Evolutionary conservation across 495 filamentous ascomycete genomes (phyloP), one percentile per base, ranked within the genome.

Genomic region (Aspergillus biplanus): DNA sequence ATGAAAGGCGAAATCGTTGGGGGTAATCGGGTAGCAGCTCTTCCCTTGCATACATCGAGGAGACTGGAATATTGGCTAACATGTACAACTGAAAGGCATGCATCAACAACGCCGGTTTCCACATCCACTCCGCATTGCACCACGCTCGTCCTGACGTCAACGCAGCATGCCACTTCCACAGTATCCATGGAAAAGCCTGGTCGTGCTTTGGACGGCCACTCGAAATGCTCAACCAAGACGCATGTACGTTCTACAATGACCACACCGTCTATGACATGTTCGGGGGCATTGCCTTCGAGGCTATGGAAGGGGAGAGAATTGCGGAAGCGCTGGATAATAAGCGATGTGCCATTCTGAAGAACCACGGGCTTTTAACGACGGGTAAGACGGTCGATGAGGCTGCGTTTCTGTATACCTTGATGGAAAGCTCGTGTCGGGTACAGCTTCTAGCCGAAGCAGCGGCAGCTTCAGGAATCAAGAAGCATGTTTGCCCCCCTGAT

Each of bases 291-390:
- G 85, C 86, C 18, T 66, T 89, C n/a, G 82, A 81, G 42, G 69
- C 68, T 21, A 83, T 84, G 55, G 82, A 86, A 63, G 86, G 83
- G 0, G 69, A 75, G 52, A 67, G 81, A 16, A 87, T 89, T 58
- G 79, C 80, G 0, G 70, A 77, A 32, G 75, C 78, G n/a, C 76
- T 87, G 6, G 58, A 48, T 0, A 60, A 15, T 0, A 18, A 21
- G 0, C 83, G 82, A 12, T 78, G 73, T 6, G 39, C 62, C 6
- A 83, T 88, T 13, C 65, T 88, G 27, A 83, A 86, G 69, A 88
- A 88, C 56, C 85, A 88, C 70, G 85, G 85, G 0, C 69, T 88
- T 5, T 71, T 88, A 13, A 87, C 85, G 15, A 79, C 82, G 7
- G 85, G 85, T 3, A 64, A 72, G 11, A 83, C 76, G 12, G 80